Evolutionary conservation across 768 basidiomycete genomes (phyloP).

Genomic region (Amylocystis lapponica): DNA sequence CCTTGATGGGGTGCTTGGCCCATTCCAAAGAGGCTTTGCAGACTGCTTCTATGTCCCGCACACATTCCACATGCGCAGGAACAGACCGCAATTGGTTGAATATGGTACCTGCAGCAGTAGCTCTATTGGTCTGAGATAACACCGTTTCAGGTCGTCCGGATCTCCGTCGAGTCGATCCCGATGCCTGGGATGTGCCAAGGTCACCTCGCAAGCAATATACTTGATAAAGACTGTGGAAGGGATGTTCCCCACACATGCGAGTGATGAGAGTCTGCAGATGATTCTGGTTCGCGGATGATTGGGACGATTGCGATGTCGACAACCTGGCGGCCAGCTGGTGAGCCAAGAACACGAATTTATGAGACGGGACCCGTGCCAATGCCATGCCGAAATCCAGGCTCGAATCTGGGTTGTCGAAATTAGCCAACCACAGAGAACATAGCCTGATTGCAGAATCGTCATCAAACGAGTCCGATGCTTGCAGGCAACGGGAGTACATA

Average conservation of each 20-base stretch:
- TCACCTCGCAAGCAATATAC: slow-evolving; percentile 65
- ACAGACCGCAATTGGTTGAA: slow-evolving; percentile 49
- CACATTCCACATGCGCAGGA: slow-evolving; percentile 29
- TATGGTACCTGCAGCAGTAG: slow-evolving; percentile 58
- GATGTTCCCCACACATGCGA: slow-evolving; percentile 83
- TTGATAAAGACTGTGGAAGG: slow-evolving; percentile 90
- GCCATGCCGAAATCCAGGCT: slow-evolving; percentile 34
- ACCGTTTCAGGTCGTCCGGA: slow-evolving; percentile 40
- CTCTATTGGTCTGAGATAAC: slow-evolving; percentile 51
- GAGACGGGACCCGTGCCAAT: slow-evolving; percentile 63
- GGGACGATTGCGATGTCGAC: slow-evolving; percentile 33
- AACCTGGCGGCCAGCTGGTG: slow-evolving; percentile 94
- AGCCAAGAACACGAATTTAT: slow-evolving; percentile 86
- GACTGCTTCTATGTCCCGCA: slow-evolving; percentile 50
- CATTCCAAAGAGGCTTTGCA: slow-evolving; percentile 67
- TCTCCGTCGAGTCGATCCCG: slow-evolving; percentile 31
- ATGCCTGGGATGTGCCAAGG: slow-evolving; percentile 13
- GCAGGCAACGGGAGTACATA: slow-evolving; percentile 81
- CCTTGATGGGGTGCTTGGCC: slow-evolving; percentile 57
- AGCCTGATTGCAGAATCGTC: slow-evolving; percentile 75
- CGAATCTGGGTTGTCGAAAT: slow-evolving; percentile 60
- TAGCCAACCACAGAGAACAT: slow-evolving; percentile 88
- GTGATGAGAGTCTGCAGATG: slow-evolving; percentile 61
- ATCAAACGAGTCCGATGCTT: slow-evolving; percentile 66
- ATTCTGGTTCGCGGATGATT: slow-evolving; percentile 36